phyloP scores from a whole-genome alignment of 1,284 basidiomycete species.

The Trichosporon inkin region DNA sequence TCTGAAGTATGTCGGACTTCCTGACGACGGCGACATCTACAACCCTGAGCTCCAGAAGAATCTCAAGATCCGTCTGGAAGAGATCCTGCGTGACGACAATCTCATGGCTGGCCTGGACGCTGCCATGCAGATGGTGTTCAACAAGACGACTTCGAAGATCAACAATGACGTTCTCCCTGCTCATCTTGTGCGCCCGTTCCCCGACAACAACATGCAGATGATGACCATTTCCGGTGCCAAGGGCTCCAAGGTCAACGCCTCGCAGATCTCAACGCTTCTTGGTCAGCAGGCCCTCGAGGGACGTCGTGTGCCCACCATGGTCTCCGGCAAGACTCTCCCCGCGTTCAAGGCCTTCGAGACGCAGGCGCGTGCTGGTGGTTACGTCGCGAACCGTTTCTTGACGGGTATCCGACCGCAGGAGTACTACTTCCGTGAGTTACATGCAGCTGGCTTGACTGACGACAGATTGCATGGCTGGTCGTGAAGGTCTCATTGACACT shows the following conservation, averaged over 20 bases:
- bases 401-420: constrained; percentile 98
- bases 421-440: constrained; percentile 84
- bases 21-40: constrained; percentile 72
- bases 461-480: constrained; percentile 83
- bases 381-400: constrained; percentile 98
- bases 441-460: background rate
- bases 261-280: constrained; percentile 93
- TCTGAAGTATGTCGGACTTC: constrained; percentile 59
- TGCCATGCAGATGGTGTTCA: constrained; percentile 84
- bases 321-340: constrained; percentile 95
- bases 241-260: constrained; percentile 94
- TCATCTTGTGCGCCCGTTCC: constrained; percentile 86
- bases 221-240: constrained; percentile 99
- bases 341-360: constrained; percentile 98
- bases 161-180: constrained; percentile 86
- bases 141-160: constrained; percentile 80
- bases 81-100: constrained; percentile 92
- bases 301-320: constrained; percentile 97
- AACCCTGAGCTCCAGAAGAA: constrained; percentile 53
- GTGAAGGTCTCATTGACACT: constrained; percentile 98
- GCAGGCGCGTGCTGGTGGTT: constrained; percentile 95
- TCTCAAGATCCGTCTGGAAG: constrained; percentile 64
- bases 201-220: constrained; percentile 98
- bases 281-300: constrained; percentile 98
- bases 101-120: constrained; percentile 96